phyloP scores from a whole-genome alignment of 1,284 basidiomycete genomes.

The Apiotrichum sp. region DNA sequence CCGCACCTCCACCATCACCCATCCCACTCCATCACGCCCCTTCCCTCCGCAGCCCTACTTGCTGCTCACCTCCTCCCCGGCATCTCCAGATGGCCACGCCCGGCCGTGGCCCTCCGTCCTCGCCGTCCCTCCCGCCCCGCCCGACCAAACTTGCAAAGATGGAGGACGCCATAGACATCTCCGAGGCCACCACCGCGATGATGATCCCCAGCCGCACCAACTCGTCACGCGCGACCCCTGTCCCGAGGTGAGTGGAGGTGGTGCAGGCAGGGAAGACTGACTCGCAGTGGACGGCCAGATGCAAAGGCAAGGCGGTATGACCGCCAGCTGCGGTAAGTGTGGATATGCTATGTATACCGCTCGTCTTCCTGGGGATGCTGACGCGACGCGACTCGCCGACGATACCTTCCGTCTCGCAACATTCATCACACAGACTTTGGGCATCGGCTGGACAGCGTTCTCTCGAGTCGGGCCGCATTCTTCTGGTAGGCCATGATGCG shows the following conservation, averaged over 20 bases:
- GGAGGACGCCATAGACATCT: slow-evolving; percentile 40
- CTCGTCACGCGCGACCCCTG: slow-evolving; percentile 13
- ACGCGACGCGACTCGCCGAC: no score
- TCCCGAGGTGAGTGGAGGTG: slow-evolving; percentile 8
- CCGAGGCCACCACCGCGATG: slow-evolving; percentile 25
- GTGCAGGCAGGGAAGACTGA: neutral
- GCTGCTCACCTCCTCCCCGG: no score
- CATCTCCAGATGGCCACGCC: slow-evolving; percentile 5
- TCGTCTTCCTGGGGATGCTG: neutral
- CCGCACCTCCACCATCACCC: no score
- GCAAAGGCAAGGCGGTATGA: slow-evolving; percentile 83
- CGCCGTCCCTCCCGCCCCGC: slow-evolving; percentile 2
- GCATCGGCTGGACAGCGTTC: slow-evolving; percentile 88
- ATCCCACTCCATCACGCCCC: no score
- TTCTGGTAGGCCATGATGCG: slow-evolving; percentile 72
- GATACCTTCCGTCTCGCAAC: neutral
- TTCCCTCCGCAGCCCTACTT: no score
- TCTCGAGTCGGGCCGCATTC: slow-evolving; percentile 74
- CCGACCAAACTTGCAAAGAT: slow-evolving; percentile 40
- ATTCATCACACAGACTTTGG: slow-evolving; percentile 69
- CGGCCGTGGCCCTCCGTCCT: slow-evolving; percentile 12
- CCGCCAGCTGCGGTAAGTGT: slow-evolving; percentile 73
- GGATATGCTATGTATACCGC: neutral
- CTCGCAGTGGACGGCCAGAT: slow-evolving; percentile 57
- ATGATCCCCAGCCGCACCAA: slow-evolving; percentile 1